phyloP scores from a whole-genome alignment of 2,329 filamentous ascomycete species.

The Corinectria fuckeliana region DNA sequence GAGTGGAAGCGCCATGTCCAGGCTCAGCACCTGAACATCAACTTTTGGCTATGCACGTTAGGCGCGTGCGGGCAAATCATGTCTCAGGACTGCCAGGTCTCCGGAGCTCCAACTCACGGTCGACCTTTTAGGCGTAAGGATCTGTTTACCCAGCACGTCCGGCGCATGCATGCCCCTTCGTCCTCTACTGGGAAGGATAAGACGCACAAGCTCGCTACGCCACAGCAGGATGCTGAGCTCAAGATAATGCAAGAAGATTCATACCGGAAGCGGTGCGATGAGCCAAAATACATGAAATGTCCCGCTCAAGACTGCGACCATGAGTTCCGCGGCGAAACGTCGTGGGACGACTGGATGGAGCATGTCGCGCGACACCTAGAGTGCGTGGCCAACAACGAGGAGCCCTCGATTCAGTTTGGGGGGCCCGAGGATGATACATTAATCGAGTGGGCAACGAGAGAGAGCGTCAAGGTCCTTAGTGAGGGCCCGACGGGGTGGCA shows the following conservation, averaged over 20 bases:
- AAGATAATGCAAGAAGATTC: slow-evolving; percentile 64
- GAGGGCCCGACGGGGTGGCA: slow-evolving; percentile 40
- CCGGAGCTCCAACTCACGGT: slow-evolving; percentile 56
- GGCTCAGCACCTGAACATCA: slow-evolving; percentile 78
- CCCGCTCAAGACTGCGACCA: slow-evolving; percentile 64
- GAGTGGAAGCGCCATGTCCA: slow-evolving; percentile 93
- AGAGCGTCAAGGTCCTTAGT: slow-evolving; percentile 47
- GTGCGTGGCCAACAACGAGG: slow-evolving; percentile 39
- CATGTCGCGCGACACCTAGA: slow-evolving; percentile 86
- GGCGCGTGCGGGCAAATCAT: slow-evolving; percentile 56
- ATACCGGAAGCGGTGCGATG: slow-evolving; percentile 62
- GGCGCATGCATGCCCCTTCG: slow-evolving; percentile 77
- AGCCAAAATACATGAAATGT: slow-evolving; percentile 68
- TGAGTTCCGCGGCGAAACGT: slow-evolving; percentile 65
- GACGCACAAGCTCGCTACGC: slow-evolving; percentile 42
- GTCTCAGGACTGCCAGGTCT: slow-evolving; percentile 24
- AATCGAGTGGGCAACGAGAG: slow-evolving; percentile 48
- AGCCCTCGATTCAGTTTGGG: slow-evolving; percentile 46
- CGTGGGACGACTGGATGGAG: slow-evolving; percentile 87
- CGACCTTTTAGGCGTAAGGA: slow-evolving; percentile 87
- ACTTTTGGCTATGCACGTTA: slow-evolving; percentile 78
- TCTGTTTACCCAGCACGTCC: slow-evolving; percentile 85
- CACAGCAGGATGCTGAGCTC: slow-evolving; percentile 60
- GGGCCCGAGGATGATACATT: slow-evolving; percentile 47
- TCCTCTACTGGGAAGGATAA: slow-evolving; percentile 44